Evolutionary conservation across 1,284 basidiomycete genomes (phyloP).

Genomic region (Apiotrichum sp.): DNA sequence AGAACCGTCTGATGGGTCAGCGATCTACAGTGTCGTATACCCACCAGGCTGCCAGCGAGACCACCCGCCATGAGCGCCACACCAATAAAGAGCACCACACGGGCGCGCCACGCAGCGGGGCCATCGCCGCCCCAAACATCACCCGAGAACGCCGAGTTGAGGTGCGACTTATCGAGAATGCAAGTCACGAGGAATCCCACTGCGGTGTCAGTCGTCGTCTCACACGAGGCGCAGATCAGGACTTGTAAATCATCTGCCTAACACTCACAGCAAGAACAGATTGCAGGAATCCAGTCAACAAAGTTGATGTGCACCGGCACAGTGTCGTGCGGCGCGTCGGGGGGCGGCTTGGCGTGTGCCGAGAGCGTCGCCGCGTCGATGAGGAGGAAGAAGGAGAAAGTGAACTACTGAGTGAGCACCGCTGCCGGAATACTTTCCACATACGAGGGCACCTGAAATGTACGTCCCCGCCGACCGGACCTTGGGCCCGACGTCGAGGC

Average conservation of each 20-base stretch:
- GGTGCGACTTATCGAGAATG: constrained; percentile 87
- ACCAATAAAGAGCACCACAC: constrained; percentile 85
- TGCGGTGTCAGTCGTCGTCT: constrained; percentile 13
- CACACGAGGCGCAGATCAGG: no score
- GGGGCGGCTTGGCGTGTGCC: constrained; percentile 66
- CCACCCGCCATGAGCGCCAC: constrained; percentile 97
- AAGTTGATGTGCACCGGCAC: constrained; percentile 81
- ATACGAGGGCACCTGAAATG: constrained; percentile 77
- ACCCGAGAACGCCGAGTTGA: constrained; percentile 71
- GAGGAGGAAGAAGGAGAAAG: constrained; percentile 91
- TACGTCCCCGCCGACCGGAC: constrained; percentile 78
- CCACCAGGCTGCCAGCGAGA: constrained; percentile 81
- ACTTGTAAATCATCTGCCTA: no score
- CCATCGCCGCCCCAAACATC: constrained; percentile 55
- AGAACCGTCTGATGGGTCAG: constrained; percentile 63
- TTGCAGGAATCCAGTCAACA: constrained; percentile 91
- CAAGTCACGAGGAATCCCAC: constrained; percentile 90
- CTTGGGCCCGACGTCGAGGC: constrained; percentile 44
- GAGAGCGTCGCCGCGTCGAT: constrained; percentile 88
- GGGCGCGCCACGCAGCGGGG: constrained; percentile 79
- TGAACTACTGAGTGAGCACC: constrained; percentile 57
- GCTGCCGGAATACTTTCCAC: constrained; percentile 36
- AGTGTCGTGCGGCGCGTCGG: constrained; percentile 61
- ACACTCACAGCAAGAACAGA: constrained; percentile 66
- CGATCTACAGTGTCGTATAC: constrained; percentile 29